These are phyloP conservation scores for Lichtheimia hyalospora DNA, from an alignment of 371 early-diverging fungal genomes.

Conservation along the genomic window DNA sequence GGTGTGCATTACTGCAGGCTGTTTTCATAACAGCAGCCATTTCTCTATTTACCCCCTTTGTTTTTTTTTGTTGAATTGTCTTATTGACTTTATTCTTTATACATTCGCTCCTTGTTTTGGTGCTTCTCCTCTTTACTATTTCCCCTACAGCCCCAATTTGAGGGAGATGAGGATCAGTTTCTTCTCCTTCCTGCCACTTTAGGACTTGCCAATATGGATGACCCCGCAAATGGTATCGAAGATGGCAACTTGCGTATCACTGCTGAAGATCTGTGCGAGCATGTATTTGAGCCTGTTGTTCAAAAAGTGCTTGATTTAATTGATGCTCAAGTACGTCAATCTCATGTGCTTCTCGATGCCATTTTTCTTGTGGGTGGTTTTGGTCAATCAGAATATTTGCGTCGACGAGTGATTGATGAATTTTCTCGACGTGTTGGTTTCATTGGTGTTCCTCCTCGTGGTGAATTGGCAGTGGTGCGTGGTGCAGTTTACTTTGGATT, in stretches of 20 bases:
- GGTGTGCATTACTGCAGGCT: not conserved
- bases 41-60: not conserved
- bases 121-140: not conserved
- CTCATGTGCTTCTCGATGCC: constrained; percentile 43
- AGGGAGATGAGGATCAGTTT: constrained; percentile 60
- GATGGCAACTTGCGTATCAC: constrained; percentile 56
- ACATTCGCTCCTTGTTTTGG: not conserved
- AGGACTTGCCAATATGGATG: constrained; percentile 53
- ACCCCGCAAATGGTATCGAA: constrained; percentile 58
- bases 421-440: constrained; percentile 50
- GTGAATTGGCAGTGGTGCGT: constrained; percentile 51
- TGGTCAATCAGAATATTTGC: constrained; percentile 59
- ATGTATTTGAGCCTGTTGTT: constrained; percentile 37
- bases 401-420: constrained; percentile 45
- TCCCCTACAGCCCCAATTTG: constrained; percentile 55
- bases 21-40: not conserved
- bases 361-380: constrained; percentile 65
- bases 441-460: constrained; percentile 57
- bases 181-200: constrained; percentile 53
- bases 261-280: constrained; percentile 48
- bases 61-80: not conserved
- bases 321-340: constrained; percentile 54
- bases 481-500: constrained; percentile 61
- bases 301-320: constrained; percentile 52
- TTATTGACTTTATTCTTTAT: not conserved